Evolutionary conservation across 164 flowering plant species (phyloP).

Genomic region (Stephania yunnanensis): DNA sequence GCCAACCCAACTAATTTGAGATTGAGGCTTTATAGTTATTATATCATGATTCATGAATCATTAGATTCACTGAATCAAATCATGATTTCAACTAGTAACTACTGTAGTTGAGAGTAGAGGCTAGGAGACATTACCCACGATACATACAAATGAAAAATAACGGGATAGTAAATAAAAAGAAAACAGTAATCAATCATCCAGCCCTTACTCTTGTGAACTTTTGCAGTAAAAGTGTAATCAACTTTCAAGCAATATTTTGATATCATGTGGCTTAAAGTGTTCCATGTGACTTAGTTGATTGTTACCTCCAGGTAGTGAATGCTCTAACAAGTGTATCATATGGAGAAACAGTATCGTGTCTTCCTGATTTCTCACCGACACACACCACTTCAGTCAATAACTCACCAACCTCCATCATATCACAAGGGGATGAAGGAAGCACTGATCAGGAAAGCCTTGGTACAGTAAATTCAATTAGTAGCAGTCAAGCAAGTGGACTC

Average conservation of each 20-base stretch:
- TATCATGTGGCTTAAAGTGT: not conserved
- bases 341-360: conserved; percentile 13
- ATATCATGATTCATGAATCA: too few species aligned
- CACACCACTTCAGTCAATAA: conserved; percentile 13
- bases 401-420: conserved; percentile 3
- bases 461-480: conserved; percentile 13
- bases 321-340: conserved; percentile 10
- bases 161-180: not conserved
- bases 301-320: conserved; percentile 18
- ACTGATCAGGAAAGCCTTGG: conserved; percentile 8
- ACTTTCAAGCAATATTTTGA: not conserved
- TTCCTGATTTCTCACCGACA: conserved; percentile 21
- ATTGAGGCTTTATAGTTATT: too few species aligned
- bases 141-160: too few species aligned
- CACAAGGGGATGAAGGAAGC: conserved; percentile 16
- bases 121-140: too few species aligned
- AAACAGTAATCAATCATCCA: not conserved
- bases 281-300: not conserved
- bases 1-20: too few species aligned
- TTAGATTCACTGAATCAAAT: too few species aligned
- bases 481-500: conserved; percentile 13
- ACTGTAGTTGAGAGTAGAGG: too few species aligned
- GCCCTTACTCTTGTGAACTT: not conserved
- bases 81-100: too few species aligned
- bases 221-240: not conserved